Evolutionary conservation across 345 rosid species (phyloP), one percentile per base, ranked within the genome.

Genomic region (Ailanthus altissimus): DNA sequence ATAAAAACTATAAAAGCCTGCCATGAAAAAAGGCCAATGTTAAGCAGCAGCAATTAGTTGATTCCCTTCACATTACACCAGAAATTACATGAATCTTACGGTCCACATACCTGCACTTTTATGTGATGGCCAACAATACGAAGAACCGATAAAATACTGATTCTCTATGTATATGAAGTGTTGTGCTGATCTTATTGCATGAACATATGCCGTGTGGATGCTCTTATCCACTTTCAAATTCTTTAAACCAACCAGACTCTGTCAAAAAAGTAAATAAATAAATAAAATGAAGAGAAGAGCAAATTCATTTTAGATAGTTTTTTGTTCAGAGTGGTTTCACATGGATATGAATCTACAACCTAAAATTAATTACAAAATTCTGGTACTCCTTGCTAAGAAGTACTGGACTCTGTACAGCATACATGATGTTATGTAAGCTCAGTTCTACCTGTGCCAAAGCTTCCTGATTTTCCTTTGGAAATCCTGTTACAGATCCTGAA

Each of bases 121-220:
- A 87, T 88, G 85, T 13, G 97, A 87, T 54, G 93, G 91, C 97
- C 93, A 91, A 59, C 28, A 40, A 74, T 77, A 90, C 26, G 93
- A 88, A 77, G 97, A 91, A 59, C 97, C 92, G 18, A 90, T 79
- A 75, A 91, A 90, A 74, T 90, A 90, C 21, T 91, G 93, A 69
- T 91, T 91, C 85, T 91, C 95, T 28, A 89, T 88, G 82, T 91
- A 90, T 28, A 91, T 84, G 64, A 87, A 90, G 71, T 87, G 93
- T 65, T 90, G 92, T 0, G 97, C 91, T 46, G 97, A 91, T 87
- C 97, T 84, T 73, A 91, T 88, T 70, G 92, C 92, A 70, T 85
- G 84, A 63, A 91, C 82, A 10, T 90, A 91, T 0, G 93, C 93
- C 16, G 86, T 78, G 68, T 90, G 97, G 79, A 91, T 88, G 78